Base-by-base conservation (phyloP, 805 yeast genomes). In the Candida mattraensis region DNA sequence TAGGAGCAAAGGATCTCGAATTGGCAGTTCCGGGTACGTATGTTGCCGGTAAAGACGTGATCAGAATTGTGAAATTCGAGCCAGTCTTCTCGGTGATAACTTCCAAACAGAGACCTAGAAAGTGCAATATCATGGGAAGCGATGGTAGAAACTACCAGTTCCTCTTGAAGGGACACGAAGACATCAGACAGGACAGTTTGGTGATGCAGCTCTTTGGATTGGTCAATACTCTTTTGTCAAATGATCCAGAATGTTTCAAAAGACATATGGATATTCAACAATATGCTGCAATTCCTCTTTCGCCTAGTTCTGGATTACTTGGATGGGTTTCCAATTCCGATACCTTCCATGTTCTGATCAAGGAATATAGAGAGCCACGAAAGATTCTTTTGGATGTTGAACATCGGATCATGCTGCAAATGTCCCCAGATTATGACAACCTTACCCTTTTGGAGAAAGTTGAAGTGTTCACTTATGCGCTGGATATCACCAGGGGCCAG, bases 291-390 rank as follows among this genome's bases (percentile, higher is more conserved):
- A 91, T 87, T 51, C 99, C 99, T 7, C 64, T 93, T 29, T 88
- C 98, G 2, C 99, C 99, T 16, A 88, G 87, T 53, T 87, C 95
- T n/a, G 99, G 99, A 44, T 61, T 93, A 33, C 64, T 93, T 28
- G 96, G 97, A 1, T 93, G 98, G 97, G 99, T 93, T 30, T 93
- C 95, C 5, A 91, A 93, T 58, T 83, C 95, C 52, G 99, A 94
- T 54, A 93, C 99, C 0, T 84, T 93, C 76, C 98, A 93, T 60
- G 89, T 83, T 5, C 70, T 93, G 45, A 91, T 93, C 36, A 76
- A 88, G 42, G 98, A 91, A 50, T 88, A 89, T 58, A 77, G 99
- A 51, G 97, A 88, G 48, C 83, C 91, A 6, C 75, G 96, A 40
- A 89, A 87, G 67, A 86, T 89, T 29, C 71, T 91, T 42, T 66